Base-by-base conservation (phyloP, 2,329 filamentous ascomycete species). In the Botrytis aclada region DNA sequence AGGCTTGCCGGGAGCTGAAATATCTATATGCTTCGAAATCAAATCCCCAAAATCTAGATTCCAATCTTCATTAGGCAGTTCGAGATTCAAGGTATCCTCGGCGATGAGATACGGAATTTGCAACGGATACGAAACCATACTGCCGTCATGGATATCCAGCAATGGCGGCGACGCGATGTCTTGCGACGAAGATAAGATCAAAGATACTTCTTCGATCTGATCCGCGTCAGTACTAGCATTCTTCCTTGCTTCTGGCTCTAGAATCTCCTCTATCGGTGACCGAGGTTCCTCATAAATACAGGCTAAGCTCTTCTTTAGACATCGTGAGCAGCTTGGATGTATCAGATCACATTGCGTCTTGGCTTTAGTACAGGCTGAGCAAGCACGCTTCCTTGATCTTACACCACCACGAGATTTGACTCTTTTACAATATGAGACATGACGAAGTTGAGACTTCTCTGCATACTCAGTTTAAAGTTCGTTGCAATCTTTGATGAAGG, bases 311-410 rank as follows among this genome's bases (percentile, higher is more conserved):
- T 73, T 76, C 4, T 29, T 51, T 34, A 47, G 7, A 56, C 76
- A 77, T 39, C 76, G 72, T 54, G 74, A 75, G 63, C 76, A 77
- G 7, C 54, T 62, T n/a, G 74, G 73, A 51, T 65, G 54, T 18
- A 18, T n/a, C 4, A 58, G 18, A 73, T 77, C 74, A 37, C 76
- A 77, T 22, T 71, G 74, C 37, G 76, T 74, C 62, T 77, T 77
- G 1, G 75, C 70, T 22, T 74, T 76, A 18, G 72, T 72, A 51
- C 76, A 77, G 45, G 37, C 29, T 5, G 58, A 22, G 43, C 76
- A 77, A 8, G 75, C 61, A n/a, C 74, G 76, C 39, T 75, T 77
- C 47, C 76, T 72, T 5, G 75, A 73, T 32, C 43, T 72, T 7
- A 64, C 20, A 67, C 25, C 32, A 8, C 51, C 45, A 10, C 63